These are phyloP conservation scores for Penicillium sp. DNA, from an alignment of 2,329 filamentous ascomycete species.

Conservation along the genomic window DNA sequence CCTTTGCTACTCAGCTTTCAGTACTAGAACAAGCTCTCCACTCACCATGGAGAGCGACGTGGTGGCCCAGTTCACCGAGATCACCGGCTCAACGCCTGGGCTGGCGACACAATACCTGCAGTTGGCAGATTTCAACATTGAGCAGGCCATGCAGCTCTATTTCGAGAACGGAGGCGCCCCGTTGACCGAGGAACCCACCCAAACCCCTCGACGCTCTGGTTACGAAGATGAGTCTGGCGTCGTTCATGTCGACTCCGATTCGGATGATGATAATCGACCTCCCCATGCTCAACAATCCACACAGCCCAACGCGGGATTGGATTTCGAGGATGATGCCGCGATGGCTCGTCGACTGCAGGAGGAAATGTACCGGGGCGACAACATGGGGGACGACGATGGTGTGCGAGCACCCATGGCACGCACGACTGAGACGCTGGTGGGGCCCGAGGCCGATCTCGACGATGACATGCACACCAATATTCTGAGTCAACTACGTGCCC, in stretches of 20 bases:
- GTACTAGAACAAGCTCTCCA: slow-evolving; percentile 5
- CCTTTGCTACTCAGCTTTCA: slow-evolving; percentile 1
- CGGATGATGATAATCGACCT: slow-evolving; percentile 65
- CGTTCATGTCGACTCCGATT: slow-evolving; percentile 75
- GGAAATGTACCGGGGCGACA: slow-evolving; percentile 68
- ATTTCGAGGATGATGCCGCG: slow-evolving; percentile 82
- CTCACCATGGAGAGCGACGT: slow-evolving; percentile 64
- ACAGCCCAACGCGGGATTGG: slow-evolving; percentile 46
- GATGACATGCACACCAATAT: slow-evolving; percentile 61
- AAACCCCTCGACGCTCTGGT: slow-evolving; percentile 32
- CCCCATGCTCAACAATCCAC: slow-evolving; percentile 29
- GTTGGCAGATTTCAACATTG: slow-evolving; percentile 77
- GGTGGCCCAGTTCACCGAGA: slow-evolving; percentile 72
- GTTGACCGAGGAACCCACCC: slow-evolving; percentile 50
- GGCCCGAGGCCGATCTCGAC: slow-evolving; percentile 58
- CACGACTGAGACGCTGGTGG: slow-evolving; percentile 87
- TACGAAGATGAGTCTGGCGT: slow-evolving; percentile 58
- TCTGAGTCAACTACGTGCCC: slow-evolving; percentile 61
- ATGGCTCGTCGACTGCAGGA: slow-evolving; percentile 91
- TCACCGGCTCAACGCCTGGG: slow-evolving; percentile 71
- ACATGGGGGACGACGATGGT: slow-evolving; percentile 51
- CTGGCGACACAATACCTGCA: slow-evolving; percentile 80
- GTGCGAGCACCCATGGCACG: slow-evolving; percentile 87
- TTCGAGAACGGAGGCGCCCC: slow-evolving; percentile 76
- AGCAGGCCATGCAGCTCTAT: slow-evolving; percentile 83